Conservation (phyloP, 345 rosid genomes). For the Eutrema japonicum region DNA sequence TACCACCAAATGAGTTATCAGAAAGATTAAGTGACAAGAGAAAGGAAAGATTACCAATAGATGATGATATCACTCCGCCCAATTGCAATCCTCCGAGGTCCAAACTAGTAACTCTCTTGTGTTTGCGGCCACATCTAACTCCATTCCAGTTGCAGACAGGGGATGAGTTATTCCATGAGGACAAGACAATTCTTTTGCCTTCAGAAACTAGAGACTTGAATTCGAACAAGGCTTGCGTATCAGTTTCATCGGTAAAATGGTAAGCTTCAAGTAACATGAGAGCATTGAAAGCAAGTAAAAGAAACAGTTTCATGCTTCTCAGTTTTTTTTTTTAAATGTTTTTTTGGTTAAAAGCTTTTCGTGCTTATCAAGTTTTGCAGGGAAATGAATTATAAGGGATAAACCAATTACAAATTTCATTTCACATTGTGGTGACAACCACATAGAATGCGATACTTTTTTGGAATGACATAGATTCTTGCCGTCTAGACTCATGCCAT, state of each 20-base stretch:
- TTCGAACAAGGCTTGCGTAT: background rate
- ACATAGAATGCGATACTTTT: too few species aligned
- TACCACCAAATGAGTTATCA: constrained; percentile 2
- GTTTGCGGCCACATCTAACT: constrained; percentile 28
- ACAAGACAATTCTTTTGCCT: background rate
- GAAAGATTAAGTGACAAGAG: background rate
- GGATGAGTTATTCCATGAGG: constrained; percentile 37
- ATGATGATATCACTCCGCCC: constrained; percentile 7
- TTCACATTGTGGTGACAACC: too few species aligned
- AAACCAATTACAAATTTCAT: too few species aligned
- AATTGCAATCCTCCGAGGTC: background rate
- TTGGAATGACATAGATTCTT: too few species aligned
- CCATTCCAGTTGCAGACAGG: constrained; percentile 44
- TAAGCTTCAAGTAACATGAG: background rate
- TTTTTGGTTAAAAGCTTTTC: too few species aligned
- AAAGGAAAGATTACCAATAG: constrained; percentile 18
- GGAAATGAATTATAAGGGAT: too few species aligned
- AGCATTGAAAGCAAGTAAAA: background rate
- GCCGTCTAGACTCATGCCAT: too few species aligned
- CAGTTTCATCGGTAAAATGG: background rate
- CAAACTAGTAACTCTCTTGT: background rate
- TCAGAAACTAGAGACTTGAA: constrained; percentile 24
- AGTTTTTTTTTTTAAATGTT: too few species aligned
- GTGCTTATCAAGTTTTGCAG: too few species aligned
- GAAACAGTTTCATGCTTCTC: constrained; percentile 1